These are phyloP conservation scores for Pseudophaeomoniella oleicola DNA, from an alignment of 2,329 filamentous ascomycete genomes.

Conservation along the genomic window DNA sequence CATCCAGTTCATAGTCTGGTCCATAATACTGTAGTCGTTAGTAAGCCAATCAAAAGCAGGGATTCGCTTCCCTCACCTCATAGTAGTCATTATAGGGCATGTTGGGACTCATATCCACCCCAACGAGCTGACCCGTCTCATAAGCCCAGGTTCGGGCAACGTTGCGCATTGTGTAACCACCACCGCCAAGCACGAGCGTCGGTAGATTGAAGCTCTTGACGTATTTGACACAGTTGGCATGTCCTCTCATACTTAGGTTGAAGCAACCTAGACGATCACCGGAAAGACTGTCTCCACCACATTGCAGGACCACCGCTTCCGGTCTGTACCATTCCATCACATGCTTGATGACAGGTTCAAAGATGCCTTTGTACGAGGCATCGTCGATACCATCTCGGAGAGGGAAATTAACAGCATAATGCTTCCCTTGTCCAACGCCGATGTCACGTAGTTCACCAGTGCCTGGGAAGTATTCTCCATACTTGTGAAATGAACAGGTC, in stretches of 20 bases:
- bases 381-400: conserved; percentile 56
- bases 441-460: conserved; percentile 56
- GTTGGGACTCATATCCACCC: conserved; percentile 64
- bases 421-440: conserved; percentile 50
- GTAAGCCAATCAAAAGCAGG: conserved; percentile 5
- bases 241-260: conserved; percentile 55
- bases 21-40: conserved; percentile 43
- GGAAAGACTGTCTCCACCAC: conserved; percentile 52
- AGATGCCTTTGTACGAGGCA: conserved; percentile 51
- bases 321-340: conserved; percentile 57
- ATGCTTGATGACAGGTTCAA: conserved; percentile 52
- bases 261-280: conserved; percentile 56
- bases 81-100: conserved; percentile 97
- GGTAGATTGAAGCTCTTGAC: conserved; percentile 54
- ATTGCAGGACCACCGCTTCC: conserved; percentile 54
- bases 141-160: conserved; percentile 47
- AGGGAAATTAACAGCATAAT: conserved; percentile 57
- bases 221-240: conserved; percentile 55
- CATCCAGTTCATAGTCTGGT: conserved; percentile 55
- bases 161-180: conserved; percentile 57
- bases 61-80: conserved; percentile 33
- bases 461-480: conserved; percentile 58
- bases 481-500: conserved; percentile 60
- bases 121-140: conserved; percentile 69
- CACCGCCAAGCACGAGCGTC: conserved; percentile 50